Percentiles rank a stretch among this genome's conserved stretches.
These are phyloP conservation scores for Umbelopsis sp. DNA, from an alignment of 371 early-diverging fungal species.

Conservation along the genomic window DNA sequence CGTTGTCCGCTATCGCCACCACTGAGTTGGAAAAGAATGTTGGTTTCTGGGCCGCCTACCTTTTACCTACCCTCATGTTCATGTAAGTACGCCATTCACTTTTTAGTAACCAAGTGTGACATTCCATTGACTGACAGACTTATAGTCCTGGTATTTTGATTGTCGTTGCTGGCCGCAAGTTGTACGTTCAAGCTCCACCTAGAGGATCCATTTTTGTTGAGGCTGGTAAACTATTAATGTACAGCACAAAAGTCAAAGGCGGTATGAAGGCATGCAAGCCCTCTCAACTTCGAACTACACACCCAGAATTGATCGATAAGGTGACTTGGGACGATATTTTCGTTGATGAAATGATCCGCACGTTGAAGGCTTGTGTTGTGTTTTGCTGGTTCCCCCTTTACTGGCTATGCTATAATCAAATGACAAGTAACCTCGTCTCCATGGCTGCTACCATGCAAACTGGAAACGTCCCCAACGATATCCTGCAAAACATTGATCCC, in stretches of 20 bases:
- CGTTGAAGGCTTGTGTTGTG: conserved; percentile 68
- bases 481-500: conserved; percentile 66
- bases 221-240: conserved; percentile 22
- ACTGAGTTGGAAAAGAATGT: conserved; percentile 55
- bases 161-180: conserved; percentile 55
- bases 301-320: conserved; percentile 29
- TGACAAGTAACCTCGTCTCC: conserved; percentile 72
- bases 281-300: conserved; percentile 21
- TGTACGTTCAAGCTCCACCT: conserved; percentile 58
- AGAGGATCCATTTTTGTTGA: conserved; percentile 48
- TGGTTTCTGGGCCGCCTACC: conserved; percentile 64
- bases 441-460: conserved; percentile 68
- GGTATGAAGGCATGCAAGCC: conserved; percentile 46
- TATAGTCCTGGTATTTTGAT: conserved; percentile 48
- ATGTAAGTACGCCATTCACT: conserved; percentile 23
- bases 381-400: conserved; percentile 72
- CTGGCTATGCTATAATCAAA: conserved; percentile 77
- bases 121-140: too few relatives aligned
- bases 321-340: conserved; percentile 69
- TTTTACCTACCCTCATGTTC: conserved; percentile 66
- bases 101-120: too few relatives aligned
- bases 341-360: conserved; percentile 65
- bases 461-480: conserved; percentile 64
- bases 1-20: conserved; percentile 59
- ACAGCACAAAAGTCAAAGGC: conserved; percentile 28